A percentile compares a stretch with the other conserved stretches of the same genome.
These are phyloP conservation scores for Protea cynaroides DNA, from an alignment of 164 flowering plant species.

Conservation along the genomic window DNA sequence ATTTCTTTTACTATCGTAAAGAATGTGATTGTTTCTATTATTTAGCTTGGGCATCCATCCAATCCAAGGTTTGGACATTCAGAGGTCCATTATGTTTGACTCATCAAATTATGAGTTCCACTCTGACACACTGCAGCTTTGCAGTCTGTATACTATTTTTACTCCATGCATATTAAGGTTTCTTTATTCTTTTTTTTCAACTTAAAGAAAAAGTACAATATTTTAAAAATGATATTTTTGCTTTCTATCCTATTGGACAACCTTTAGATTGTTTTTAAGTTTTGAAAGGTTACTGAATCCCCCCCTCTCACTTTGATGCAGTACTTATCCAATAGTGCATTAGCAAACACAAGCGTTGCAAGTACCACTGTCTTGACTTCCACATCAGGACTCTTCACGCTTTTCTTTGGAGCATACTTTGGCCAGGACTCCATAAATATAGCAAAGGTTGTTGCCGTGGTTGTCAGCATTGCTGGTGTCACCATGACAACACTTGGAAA, in stretches of 20 bases:
- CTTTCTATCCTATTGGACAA: background rate
- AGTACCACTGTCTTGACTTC: slow-evolving; percentile 58
- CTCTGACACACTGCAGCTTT: background rate
- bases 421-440: slow-evolving; percentile 43
- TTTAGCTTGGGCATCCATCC: background rate
- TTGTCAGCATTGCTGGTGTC: slow-evolving; percentile 59
- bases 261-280: background rate
- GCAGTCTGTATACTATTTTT: background rate
- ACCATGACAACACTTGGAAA: slow-evolving; percentile 55
- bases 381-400: slow-evolving; percentile 62
- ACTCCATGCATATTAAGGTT: too few relatives aligned
- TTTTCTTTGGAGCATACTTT: slow-evolving; percentile 52
- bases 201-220: too few relatives aligned
- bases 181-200: too few relatives aligned
- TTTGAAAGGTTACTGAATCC: background rate
- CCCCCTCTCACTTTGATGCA: slow-evolving; percentile 15
- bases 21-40: background rate
- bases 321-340: slow-evolving; percentile 53
- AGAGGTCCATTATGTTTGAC: background rate
- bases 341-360: slow-evolving; percentile 61
- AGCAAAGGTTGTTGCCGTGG: slow-evolving; percentile 45
- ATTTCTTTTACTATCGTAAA: background rate
- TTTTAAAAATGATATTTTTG: background rate
- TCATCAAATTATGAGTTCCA: background rate
- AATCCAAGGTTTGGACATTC: too few relatives aligned